Evolutionary conservation across 2,329 filamentous ascomycete genomes (phyloP).

Genomic region (Diaporthe sp.): DNA sequence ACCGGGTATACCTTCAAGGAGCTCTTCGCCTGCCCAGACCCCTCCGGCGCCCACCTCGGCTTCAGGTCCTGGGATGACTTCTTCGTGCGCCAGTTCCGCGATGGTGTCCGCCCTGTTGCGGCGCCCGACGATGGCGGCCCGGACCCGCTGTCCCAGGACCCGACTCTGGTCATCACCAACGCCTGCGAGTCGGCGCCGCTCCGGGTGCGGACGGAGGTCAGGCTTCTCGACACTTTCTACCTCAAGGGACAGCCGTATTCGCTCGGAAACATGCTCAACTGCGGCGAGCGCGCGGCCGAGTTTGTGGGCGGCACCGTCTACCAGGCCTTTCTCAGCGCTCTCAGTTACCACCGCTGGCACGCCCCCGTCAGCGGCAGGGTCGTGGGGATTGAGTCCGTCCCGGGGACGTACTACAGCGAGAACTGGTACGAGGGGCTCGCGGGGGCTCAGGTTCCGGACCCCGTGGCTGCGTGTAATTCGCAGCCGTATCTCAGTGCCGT

Average conservation of each 20-base stretch:
- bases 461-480: neutral
- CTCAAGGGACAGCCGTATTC: slow-evolving; percentile 72
- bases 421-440: slow-evolving; percentile 59
- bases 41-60: slow-evolving; percentile 61
- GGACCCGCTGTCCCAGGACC: slow-evolving; percentile 51
- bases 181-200: slow-evolving; percentile 69
- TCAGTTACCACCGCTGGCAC: slow-evolving; percentile 75
- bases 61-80: slow-evolving; percentile 73
- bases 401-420: slow-evolving; percentile 73
- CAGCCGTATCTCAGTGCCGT: slow-evolving; percentile 27
- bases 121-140: slow-evolving; percentile 8
- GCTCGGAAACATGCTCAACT: slow-evolving; percentile 64
- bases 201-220: slow-evolving; percentile 57
- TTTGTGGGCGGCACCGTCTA: slow-evolving; percentile 71
- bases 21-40: slow-evolving; percentile 42
- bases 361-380: slow-evolving; percentile 68
- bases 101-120: slow-evolving; percentile 63
- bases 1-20: neutral
- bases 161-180: slow-evolving; percentile 66
- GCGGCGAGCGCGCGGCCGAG: slow-evolving; percentile 59
- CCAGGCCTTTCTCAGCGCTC: slow-evolving; percentile 70
- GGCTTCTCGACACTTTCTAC: slow-evolving; percentile 69
- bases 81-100: slow-evolving; percentile 67
- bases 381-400: slow-evolving; percentile 62
- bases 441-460: slow-evolving; percentile 44